Base-by-base conservation (phyloP, 148 eudicot species). In the Silene uniflora region DNA sequence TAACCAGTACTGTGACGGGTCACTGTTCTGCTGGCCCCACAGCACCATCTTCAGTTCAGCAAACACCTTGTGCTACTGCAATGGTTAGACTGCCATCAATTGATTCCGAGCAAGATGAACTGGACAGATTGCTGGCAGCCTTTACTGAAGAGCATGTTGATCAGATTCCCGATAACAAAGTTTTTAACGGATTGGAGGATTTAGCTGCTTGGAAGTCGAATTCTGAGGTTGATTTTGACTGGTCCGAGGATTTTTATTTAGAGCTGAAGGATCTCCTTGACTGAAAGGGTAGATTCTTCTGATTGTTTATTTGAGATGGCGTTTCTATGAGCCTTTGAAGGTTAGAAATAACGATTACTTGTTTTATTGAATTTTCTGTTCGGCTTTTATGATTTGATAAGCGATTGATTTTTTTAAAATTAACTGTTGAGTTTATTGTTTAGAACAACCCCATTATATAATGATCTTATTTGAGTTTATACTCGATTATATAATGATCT, bases 261-360 rank as follows among this genome's bases (percentile, higher is more conserved):
- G 85, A 84, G 75, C 73, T 84, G 55, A 69, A 70, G 55, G 71
- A 75, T 70, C 75, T 54, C 35, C 29, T 22, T 2, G 59, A 23
- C 59, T 23, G n/a, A 70, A 52, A 9, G 10, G 24, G 63, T 6
- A 60, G 63, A 60, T 60, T 60, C 63, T 60, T 60, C 23, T 19
- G 52, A 47, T 47, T 47, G 52, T 47, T 46, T 46, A 7, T 46
- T 7, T 10, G 2, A 46, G 8, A 46, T 10, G 11, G 52, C 11
- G 52, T 47, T 47, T 47, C 52, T 2, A 47, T 12, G 52, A 47
- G 52, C 32, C 52, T 47, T 47, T 47, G 52, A 47, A 47, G 52
- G 52, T 47, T 47, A 47, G 52, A 47, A 47, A 47, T 1, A 8
- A 6, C 52, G 10, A 47, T 47, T 47, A 7, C 8, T 8, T 47